Evolutionary conservation across 176 grass and related monocot genomes (phyloP).

Genomic region (Melocanna baccifera): DNA sequence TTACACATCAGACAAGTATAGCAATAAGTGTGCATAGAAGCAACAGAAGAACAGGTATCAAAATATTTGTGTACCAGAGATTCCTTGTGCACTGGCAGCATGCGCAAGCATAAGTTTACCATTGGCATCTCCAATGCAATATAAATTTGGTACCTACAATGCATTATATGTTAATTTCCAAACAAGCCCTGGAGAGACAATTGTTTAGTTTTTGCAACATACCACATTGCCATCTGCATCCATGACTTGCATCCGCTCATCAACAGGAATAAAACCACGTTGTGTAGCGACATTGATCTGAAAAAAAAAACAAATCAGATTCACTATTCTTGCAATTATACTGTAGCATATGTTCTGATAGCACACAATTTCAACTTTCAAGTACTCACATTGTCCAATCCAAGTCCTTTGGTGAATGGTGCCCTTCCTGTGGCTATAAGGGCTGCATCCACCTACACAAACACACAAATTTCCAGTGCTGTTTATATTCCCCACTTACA

Average conservation of each 20-base stretch:
- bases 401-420: constrained; percentile 92
- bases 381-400: constrained; percentile 88
- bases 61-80: constrained; percentile 55
- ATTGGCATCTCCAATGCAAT: constrained; percentile 96
- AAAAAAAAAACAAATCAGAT: constrained; percentile 36
- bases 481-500: background rate
- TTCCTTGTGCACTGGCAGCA: constrained; percentile 98
- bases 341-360: background rate
- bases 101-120: constrained; percentile 99
- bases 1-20: constrained; percentile 27
- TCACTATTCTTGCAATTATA: background rate
- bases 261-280: constrained; percentile 92
- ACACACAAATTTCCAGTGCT: background rate
- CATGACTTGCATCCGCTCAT: constrained; percentile 86
- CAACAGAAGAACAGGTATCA: constrained; percentile 6
- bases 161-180: background rate
- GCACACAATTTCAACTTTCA: constrained; percentile 6
- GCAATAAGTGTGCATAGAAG: constrained; percentile 13
- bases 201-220: constrained; percentile 19
- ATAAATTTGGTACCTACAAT: constrained; percentile 78
- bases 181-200: background rate
- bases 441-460: constrained; percentile 80
- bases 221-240: constrained; percentile 84
- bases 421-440: constrained; percentile 98
- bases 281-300: constrained; percentile 87